These are phyloP conservation scores for Krasilnikovozyma curviuscula DNA, from an alignment of 768 basidiomycete species.

Conservation along the genomic window DNA sequence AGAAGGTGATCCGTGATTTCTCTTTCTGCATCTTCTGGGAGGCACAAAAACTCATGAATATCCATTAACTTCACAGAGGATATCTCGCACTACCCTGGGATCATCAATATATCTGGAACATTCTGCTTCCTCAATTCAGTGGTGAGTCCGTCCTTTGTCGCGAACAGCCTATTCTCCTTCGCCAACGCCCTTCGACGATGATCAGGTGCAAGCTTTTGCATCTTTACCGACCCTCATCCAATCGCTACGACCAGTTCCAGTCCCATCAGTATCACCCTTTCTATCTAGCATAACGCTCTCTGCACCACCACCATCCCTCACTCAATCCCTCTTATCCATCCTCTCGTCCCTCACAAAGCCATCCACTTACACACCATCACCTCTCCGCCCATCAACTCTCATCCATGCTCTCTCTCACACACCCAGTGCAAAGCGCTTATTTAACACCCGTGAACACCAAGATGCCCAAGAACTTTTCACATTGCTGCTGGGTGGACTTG, in stretches of 20 bases:
- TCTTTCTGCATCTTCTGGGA: too few relatives aligned
- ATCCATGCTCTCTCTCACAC: constrained; percentile 4
- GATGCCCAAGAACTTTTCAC: constrained; percentile 11
- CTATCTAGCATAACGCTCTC: not conserved
- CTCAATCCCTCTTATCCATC: not conserved
- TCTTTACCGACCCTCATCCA: constrained; percentile 2
- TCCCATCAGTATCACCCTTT: not conserved
- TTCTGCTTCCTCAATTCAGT: constrained; percentile 12
- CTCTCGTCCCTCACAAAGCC: constrained; percentile 3
- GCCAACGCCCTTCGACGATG: not conserved
- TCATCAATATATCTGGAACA: constrained; percentile 10
- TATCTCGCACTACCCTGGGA: constrained; percentile 5
- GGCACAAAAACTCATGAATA: too few relatives aligned
- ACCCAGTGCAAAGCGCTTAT: constrained; percentile 1
- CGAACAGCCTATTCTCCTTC: not conserved
- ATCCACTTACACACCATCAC: not conserved
- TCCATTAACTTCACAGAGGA: too few relatives aligned
- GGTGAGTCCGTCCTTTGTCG: not conserved
- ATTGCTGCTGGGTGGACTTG: not conserved
- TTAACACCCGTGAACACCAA: constrained; percentile 8
- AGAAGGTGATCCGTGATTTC: too few relatives aligned
- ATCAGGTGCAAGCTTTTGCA: constrained; percentile 1
- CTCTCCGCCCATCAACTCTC: constrained; percentile 5
- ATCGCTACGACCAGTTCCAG: not conserved
- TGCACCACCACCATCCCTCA: not conserved